Base-by-base conservation (phyloP, 1,284 basidiomycete species). In the Cryptococcus depauperatus region DNA sequence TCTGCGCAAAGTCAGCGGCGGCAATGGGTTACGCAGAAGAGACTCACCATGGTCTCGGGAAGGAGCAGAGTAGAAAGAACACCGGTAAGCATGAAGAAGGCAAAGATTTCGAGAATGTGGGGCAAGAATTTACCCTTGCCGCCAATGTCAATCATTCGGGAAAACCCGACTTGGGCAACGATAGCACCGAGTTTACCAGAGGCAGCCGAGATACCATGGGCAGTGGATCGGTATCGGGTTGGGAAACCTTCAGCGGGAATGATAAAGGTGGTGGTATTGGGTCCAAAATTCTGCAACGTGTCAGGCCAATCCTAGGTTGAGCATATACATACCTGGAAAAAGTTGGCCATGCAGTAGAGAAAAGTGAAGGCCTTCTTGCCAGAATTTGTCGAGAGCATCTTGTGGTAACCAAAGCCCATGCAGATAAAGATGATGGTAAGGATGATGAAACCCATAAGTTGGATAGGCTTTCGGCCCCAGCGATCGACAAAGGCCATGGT, bases 231-330 rank as follows among this genome's bases (percentile, higher is more conserved):
- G 71, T 87, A 87, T 37, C 86, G 80, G 3, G 87, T 90, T 2
- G 87, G 86, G 81, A 89, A 91, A 23, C 76, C 79, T 68, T 91
- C 85, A 46, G 84, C 85, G 7, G 88, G 87, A 28, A 90, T 75
- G 55, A 89, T 64, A 58, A 78, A 90, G 3, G 85, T 90, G 0
- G 85, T 89, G 0, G 80, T 79, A 70, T 88, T 89, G 41, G 85
- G 82, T 0, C 85, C 85, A 56, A 70, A 73, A 64, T 74, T 58
- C 48, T 73, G 71, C 19, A 21, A 6, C 35, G 2, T 21, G 35
- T 37, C 35, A 37, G 35, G 8, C 14, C 14, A 37, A 8, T n/a
- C 8, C 5, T 9, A 14, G n/a, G n/a, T n/a, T n/a, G 10, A 14
- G 35, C 16, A 18, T 21, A 2, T 13, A 37, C 35, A 21, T 18